Percentiles rank a stretch among this genome's conserved stretches.
These are phyloP conservation scores for Paratrimastix pyriformis DNA, from an alignment of 78 protist species.

Conservation along the genomic window DNA sequence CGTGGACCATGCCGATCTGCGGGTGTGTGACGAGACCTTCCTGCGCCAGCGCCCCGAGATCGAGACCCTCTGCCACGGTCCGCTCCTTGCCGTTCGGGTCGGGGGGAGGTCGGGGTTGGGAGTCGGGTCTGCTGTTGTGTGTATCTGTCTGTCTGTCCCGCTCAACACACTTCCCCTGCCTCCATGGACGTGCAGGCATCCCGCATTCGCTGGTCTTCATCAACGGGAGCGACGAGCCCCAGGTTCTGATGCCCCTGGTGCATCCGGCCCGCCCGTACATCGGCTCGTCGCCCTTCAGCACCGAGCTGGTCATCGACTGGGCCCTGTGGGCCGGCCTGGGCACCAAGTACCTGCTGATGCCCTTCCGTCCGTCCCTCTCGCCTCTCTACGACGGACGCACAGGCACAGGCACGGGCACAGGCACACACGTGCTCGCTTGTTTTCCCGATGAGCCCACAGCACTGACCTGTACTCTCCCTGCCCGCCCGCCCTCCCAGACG, in stretches of 20 bases:
- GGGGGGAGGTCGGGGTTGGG: background rate
- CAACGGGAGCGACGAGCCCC: too few relatives aligned
- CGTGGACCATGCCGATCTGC: background rate
- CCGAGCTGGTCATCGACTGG: constrained; percentile 36
- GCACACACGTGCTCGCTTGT: constrained; percentile 29
- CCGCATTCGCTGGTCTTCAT: too few relatives aligned
- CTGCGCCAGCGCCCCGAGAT: constrained; percentile 11
- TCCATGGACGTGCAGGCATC: too few relatives aligned
- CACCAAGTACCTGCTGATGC: too few relatives aligned
- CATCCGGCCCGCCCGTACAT: background rate
- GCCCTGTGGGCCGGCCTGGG: too few relatives aligned
- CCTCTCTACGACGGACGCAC: constrained; percentile 18
- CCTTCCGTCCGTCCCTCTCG: too few relatives aligned
- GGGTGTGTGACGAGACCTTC: constrained; percentile 4
- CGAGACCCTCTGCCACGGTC: background rate
- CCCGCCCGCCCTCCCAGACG: too few relatives aligned
- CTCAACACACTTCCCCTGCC: background rate
- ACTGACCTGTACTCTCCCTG: too few relatives aligned
- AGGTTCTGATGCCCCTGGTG: constrained; percentile 6
- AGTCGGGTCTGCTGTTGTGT: background rate
- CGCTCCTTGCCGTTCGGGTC: too few relatives aligned
- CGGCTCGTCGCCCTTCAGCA: constrained; percentile 26
- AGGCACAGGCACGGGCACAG: background rate
- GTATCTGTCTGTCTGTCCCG: background rate
- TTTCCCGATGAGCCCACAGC: constrained; percentile 33